phyloP scores from a whole-genome alignment of 208 protist species.

The Endotrypanum monterogeii region DNA sequence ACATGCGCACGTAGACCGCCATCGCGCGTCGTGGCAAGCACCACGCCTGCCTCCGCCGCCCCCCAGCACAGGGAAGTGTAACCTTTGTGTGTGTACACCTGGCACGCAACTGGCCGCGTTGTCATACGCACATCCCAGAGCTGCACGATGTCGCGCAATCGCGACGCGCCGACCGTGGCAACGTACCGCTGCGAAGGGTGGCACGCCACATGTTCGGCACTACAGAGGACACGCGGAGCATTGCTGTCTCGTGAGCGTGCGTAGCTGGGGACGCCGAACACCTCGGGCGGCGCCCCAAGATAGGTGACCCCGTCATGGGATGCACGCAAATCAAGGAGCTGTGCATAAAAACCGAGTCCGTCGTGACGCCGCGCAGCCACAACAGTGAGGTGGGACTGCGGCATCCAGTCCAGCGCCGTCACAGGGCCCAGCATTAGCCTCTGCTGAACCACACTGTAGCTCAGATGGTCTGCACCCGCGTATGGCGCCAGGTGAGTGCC shows the following conservation, averaged over 20 bases:
- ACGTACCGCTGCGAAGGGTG: slow-evolving; percentile 61
- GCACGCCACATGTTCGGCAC: slow-evolving; percentile 67
- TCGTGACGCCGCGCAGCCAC: slow-evolving; percentile 53
- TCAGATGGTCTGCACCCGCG: slow-evolving; percentile 22
- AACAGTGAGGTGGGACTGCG: slow-evolving; percentile 54
- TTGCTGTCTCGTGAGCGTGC: background rate
- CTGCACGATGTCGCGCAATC: slow-evolving; percentile 57
- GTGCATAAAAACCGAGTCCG: slow-evolving; percentile 55
- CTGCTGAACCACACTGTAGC: slow-evolving; percentile 35
- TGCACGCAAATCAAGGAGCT: slow-evolving; percentile 72
- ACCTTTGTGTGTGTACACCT: slow-evolving; percentile 30
- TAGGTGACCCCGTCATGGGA: slow-evolving; percentile 53
- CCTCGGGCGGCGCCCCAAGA: slow-evolving; percentile 45
- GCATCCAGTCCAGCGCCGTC: slow-evolving; percentile 73
- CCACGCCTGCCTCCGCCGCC: slow-evolving; percentile 30
- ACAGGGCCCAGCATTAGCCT: slow-evolving; percentile 47
- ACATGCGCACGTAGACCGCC: slow-evolving; percentile 47
- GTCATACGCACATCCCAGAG: slow-evolving; percentile 77
- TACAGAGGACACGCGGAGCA: slow-evolving; percentile 39
- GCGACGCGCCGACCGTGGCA: slow-evolving; percentile 46
- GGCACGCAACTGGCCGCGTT: slow-evolving; percentile 36
- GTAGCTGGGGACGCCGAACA: slow-evolving; percentile 25
- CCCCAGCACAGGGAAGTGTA: slow-evolving; percentile 78
- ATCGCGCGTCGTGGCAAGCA: slow-evolving; percentile 49
- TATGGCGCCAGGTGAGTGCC: slow-evolving; percentile 6